These are phyloP conservation scores for Trapa incisa DNA, from an alignment of 345 rosid species.

Conservation along the genomic window DNA sequence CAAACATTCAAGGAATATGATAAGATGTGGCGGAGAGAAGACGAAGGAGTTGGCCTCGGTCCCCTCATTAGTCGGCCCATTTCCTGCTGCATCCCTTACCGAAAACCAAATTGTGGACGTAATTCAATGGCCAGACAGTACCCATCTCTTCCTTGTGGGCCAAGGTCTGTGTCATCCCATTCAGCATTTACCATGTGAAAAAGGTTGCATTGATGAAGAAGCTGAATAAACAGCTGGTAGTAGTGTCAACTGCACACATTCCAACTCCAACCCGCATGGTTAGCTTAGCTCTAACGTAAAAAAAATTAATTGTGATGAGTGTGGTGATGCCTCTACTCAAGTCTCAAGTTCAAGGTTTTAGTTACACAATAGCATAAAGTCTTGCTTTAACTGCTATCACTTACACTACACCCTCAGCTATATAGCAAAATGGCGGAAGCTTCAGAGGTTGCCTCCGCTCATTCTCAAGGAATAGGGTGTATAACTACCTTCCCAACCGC, in stretches of 20 bases:
- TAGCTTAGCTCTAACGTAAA: too few species aligned
- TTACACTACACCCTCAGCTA: background rate
- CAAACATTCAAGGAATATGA: too few species aligned
- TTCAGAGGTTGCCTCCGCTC: background rate
- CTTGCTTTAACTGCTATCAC: background rate
- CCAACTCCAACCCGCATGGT: too few species aligned
- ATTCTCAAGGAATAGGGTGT: constrained; percentile 47
- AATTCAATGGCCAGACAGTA: background rate
- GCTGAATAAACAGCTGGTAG: too few species aligned
- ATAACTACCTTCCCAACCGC: constrained; percentile 73
- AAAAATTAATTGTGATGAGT: background rate
- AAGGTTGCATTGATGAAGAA: too few species aligned
- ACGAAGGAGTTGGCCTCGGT: too few species aligned
- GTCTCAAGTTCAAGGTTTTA: background rate
- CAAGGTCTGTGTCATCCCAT: background rate
- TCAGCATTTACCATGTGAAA: too few species aligned
- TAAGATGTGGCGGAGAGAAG: too few species aligned
- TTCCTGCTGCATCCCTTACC: background rate
- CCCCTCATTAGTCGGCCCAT: too few species aligned
- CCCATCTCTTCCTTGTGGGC: background rate
- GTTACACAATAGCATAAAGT: background rate
- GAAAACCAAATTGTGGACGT: background rate
- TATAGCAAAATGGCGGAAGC: constrained; percentile 1
- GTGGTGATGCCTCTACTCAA: background rate
- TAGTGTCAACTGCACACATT: too few species aligned